A percentile compares a stretch with the other conserved stretches of the same genome.
phyloP scores from a whole-genome alignment of 2,329 filamentous ascomycete species.

The Coleophoma cylindrospora region DNA sequence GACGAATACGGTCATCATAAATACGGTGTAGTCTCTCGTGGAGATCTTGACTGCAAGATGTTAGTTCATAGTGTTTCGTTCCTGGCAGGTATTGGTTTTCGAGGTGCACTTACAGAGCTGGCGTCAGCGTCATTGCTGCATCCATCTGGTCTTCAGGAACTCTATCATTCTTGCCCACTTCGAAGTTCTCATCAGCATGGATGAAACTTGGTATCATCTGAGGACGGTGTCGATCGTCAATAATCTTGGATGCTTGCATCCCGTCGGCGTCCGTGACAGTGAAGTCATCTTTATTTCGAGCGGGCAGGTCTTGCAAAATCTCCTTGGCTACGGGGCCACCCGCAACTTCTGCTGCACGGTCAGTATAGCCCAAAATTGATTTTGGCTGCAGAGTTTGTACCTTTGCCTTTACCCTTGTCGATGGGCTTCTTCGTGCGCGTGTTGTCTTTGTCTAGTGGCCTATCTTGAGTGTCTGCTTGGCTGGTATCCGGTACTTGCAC shows the following conservation, averaged over 20 bases:
- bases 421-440: too few species aligned
- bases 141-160: neutral
- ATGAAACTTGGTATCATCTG: neutral
- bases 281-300: neutral
- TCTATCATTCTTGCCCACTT: neutral
- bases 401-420: neutral
- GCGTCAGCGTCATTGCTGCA: neutral
- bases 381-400: neutral
- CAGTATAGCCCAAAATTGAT: too few species aligned
- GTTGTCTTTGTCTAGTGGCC: neutral
- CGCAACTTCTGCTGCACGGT: too few species aligned
- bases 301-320: neutral
- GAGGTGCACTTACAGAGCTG: neutral
- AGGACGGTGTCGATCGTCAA: neutral
- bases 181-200: neutral
- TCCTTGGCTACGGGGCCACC: neutral
- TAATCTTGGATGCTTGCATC: neutral
- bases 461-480: neutral
- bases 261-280: neutral
- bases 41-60: neutral
- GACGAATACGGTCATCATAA: neutral
- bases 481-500: too few species aligned
- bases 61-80: neutral
- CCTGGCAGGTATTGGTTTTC: neutral
- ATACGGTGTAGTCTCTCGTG: neutral